Percentiles rank a stretch among this genome's conserved stretches.
phyloP scores from a whole-genome alignment of 2,329 filamentous ascomycete genomes.

The Periconia sp. region DNA sequence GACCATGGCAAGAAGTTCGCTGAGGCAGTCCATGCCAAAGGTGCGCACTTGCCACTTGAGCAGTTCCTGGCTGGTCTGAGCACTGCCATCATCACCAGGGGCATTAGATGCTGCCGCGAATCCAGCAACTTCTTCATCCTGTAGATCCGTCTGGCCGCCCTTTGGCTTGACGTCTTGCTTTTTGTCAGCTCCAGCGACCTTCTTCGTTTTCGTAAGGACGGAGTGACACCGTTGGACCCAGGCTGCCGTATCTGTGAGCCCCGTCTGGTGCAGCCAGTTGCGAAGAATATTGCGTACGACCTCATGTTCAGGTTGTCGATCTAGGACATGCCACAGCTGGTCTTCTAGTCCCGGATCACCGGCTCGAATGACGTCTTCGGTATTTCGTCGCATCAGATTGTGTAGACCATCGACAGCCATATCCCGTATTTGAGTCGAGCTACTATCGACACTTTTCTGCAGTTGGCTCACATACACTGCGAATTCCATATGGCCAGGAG shows the following conservation, averaged over 20 bases:
- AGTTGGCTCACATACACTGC: slow-evolving; percentile 80
- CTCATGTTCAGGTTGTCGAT: slow-evolving; percentile 75
- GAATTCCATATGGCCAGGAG: slow-evolving; percentile 85
- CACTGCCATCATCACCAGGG: slow-evolving; percentile 50
- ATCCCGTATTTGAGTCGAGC: slow-evolving; percentile 72
- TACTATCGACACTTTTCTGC: slow-evolving; percentile 77
- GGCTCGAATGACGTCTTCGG: slow-evolving; percentile 78
- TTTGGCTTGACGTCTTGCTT: slow-evolving; percentile 55
- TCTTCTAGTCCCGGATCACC: slow-evolving; percentile 84
- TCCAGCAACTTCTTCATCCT: slow-evolving; percentile 95
- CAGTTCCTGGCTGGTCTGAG: slow-evolving; percentile 73
- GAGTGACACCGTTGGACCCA: slow-evolving; percentile 91
- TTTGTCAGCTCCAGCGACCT: slow-evolving; percentile 64
- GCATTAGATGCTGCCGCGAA: slow-evolving; percentile 79
- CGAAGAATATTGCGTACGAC: slow-evolving; percentile 85
- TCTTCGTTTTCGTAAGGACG: slow-evolving; percentile 85
- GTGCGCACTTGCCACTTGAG: slow-evolving; percentile 94
- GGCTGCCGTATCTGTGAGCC: slow-evolving; percentile 75
- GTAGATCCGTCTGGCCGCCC: slow-evolving; percentile 73
- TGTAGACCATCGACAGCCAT: slow-evolving; percentile 87
- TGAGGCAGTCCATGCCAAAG: slow-evolving; percentile 89
- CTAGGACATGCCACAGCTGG: slow-evolving; percentile 87
- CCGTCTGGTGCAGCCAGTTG: slow-evolving; percentile 94
- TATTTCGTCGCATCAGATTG: slow-evolving; percentile 92
- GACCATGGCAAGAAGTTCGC: slow-evolving; percentile 79